Evolutionary conservation across 2,329 filamentous ascomycete genomes (phyloP).

Genomic region (Pseudogymnoascus sp.): DNA sequence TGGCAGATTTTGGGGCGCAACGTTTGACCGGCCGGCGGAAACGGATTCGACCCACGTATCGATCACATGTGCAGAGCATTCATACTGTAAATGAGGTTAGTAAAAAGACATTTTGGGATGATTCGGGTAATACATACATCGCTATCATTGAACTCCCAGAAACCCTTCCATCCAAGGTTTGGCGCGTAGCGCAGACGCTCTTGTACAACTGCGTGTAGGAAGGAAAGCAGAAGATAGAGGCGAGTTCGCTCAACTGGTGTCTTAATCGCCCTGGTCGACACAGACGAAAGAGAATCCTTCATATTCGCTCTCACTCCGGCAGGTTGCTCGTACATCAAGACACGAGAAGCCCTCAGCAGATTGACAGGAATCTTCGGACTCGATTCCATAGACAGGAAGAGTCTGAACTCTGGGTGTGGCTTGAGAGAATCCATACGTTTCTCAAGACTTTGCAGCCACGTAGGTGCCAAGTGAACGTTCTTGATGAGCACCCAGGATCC

Average conservation of each 20-base stretch:
- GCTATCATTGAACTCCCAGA: slow-evolving; percentile 99
- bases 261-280: slow-evolving; percentile 67
- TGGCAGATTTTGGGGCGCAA: slow-evolving; percentile 86
- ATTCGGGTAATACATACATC: slow-evolving; percentile 61
- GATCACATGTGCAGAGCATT: slow-evolving; percentile 93
- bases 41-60: slow-evolving; percentile 86
- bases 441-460: slow-evolving; percentile 94
- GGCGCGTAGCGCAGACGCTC: slow-evolving; percentile 92
- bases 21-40: slow-evolving; percentile 79
- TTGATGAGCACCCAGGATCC: slow-evolving; percentile 97
- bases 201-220: slow-evolving; percentile 92
- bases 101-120: slow-evolving; percentile 17
- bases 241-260: slow-evolving; percentile 84
- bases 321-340: slow-evolving; percentile 96
- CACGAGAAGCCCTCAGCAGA: slow-evolving; percentile 80
- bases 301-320: slow-evolving; percentile 95
- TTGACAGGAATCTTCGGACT: slow-evolving; percentile 97
- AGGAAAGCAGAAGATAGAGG: slow-evolving; percentile 83
- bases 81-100: slow-evolving; percentile 56
- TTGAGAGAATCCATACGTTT: slow-evolving; percentile 95
- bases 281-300: slow-evolving; percentile 87
- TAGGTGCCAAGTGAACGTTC: slow-evolving; percentile 93
- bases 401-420: slow-evolving; percentile 81
- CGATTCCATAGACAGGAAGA: slow-evolving; percentile 97
- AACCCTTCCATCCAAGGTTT: slow-evolving; percentile 91